Base-by-base conservation (phyloP, 2,329 filamentous ascomycete species). In the Beauveria pseudobassiana region DNA sequence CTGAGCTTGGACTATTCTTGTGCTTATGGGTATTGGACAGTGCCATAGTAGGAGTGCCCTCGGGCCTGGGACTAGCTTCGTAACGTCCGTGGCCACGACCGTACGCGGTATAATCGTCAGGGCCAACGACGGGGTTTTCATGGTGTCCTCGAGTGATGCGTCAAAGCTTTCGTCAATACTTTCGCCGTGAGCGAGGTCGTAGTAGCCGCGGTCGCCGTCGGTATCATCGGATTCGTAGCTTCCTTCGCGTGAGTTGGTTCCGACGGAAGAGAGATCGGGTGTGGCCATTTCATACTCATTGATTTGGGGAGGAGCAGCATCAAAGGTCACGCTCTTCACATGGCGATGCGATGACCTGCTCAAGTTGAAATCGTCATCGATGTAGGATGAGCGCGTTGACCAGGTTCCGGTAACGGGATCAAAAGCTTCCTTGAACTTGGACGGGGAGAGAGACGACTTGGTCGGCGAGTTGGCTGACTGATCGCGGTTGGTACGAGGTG, bases 251-350 rank as follows among this genome's bases (percentile, higher is more conserved):
- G 93, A 98, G 67, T 89, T 92, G 54, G 90, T 93, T 28, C 90
- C 91, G 26, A 96, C 82, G 0, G 93, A 96, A 1, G 93, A 97
- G n/a, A 96, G 85, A 71, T 97, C 95, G 12, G 95, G 95, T 2
- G 95, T 99, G 40, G 91, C 90, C 89, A 97, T 93, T 76, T 98
- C 95, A 73, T 98, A 99, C 76, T 99, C 95, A 72, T 98, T 96
- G 69, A 99, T 84, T 72, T 96, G 90, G 26, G 95, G 95, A 24
- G 93, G 93, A 2, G 91, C 92, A 43, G 88, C 89, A 75, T 98
- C 92, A 72, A 99, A 99, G 0, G 93, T 99, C 63, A 99, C 95
- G 69, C 93, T 97, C 80, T 99, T 99, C 53, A 91, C 87, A 75
- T 96, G 90, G 59, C 92, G 89, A 71, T 91, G 89, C 48, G 92